Base-by-base conservation (phyloP, 345 rosid species). In the Limnanthes douglasii region DNA sequence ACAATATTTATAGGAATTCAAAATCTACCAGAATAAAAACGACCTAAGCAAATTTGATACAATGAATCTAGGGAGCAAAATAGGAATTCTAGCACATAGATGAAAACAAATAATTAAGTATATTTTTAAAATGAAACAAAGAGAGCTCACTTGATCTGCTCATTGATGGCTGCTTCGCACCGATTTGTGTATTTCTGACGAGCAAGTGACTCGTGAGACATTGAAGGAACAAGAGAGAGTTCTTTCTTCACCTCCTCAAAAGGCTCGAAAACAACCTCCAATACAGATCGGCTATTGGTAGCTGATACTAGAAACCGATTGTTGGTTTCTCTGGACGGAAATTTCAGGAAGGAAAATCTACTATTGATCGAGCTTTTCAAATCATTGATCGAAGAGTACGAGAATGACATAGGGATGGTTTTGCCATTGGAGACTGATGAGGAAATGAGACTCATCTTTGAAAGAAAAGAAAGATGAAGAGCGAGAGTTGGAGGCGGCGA, bases 171-270 rank as follows among this genome's bases (percentile, higher is more conserved):
- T 3, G 93, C 62, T 59, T 88, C 97, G 41, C 71, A 59, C 40
- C 64, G 81, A 24, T 83, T 76, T 1, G 51, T 10, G 47, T 34
- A 88, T 52, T 74, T 83, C 11, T 83, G 95, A 13, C 93, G 70
- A 8, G 93, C 97, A 29, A 88, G 72, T 3, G 97, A 88, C 23
- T 50, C 53, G 7, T 88, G 70, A 12, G 90, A 73, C 25, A 60
- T 24, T 3, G 51, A 57, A 8, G 97, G 97, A 15, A 88, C 93
- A 34, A 88, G 80, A 66, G 66, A 70, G 38, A 88, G 84, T 61
- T 83, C 97, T 62, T 76, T 88, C 64, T 88, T 76, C 20, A 88
- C 90, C 56, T 88, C 97, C 61, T 69, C 72, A 20, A 86, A 82
- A 8, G 97, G 97, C 65, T 73, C 67, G 27, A 86, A 88, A n/a